Evolutionary conservation across 176 grass and related monocot genomes (phyloP).

Genomic region (Alloteropsis semialata): DNA sequence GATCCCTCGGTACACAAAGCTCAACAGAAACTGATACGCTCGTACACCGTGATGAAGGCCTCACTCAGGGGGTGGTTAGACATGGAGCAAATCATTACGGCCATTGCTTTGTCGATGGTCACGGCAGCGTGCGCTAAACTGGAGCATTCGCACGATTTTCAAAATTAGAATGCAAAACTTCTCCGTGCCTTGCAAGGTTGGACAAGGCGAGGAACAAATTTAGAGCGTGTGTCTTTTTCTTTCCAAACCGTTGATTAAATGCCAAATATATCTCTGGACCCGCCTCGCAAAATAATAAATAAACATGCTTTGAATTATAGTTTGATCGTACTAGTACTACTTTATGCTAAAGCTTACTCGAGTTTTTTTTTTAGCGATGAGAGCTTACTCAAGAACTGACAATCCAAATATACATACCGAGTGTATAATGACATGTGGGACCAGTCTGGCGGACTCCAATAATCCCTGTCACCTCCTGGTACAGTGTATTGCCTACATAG

Average conservation of each 20-base stretch:
- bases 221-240: background rate
- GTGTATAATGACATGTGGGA: background rate
- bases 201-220: background rate
- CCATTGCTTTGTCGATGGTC: background rate
- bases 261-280: background rate
- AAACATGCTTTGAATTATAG: background rate
- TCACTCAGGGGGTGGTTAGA: background rate
- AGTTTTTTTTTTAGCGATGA: too few species aligned
- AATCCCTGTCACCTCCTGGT: background rate
- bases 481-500: background rate
- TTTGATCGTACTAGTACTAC: background rate
- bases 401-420: background rate
- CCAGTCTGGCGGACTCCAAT: background rate
- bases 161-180: background rate
- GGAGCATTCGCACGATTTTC: background rate
- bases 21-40: too few species aligned
- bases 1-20: background rate
- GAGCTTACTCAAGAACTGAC: background rate
- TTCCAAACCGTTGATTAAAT: background rate
- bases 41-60: too few species aligned
- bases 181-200: background rate
- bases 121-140: background rate
- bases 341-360: too few species aligned
- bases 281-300: too few species aligned
- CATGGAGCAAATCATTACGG: background rate